A percentile compares a stretch with the other conserved stretches of the same genome.
Evolutionary conservation across 768 basidiomycete species (phyloP).

Genomic region (Lactifluus pinguis): DNA sequence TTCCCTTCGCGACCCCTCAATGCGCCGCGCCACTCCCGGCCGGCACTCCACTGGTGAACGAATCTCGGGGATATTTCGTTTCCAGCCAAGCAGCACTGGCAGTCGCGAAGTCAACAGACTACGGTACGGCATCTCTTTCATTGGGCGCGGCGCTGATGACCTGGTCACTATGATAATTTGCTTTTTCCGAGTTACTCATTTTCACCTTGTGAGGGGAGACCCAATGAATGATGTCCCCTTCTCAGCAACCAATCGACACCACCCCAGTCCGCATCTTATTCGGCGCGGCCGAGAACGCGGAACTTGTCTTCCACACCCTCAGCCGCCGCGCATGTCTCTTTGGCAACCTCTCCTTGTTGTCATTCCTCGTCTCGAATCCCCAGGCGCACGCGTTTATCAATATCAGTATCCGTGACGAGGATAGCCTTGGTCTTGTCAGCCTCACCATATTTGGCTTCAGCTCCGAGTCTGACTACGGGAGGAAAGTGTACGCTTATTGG

Average conservation of each 20-base stretch:
- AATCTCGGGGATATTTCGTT: background rate
- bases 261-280: conserved; percentile 57
- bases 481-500: conserved; percentile 75
- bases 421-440: conserved; percentile 75
- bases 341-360: conserved; percentile 62
- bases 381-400: conserved; percentile 61
- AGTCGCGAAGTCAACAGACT: conserved; percentile 7
- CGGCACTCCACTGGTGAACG: too few relatives aligned
- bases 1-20: too few relatives aligned
- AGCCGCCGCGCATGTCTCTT: conserved; percentile 69
- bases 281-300: conserved; percentile 56
- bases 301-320: conserved; percentile 67
- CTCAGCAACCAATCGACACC: conserved; percentile 40
- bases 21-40: too few relatives aligned
- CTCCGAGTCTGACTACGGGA: conserved; percentile 74
- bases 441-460: conserved; percentile 75
- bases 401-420: conserved; percentile 68
- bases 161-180: too few relatives aligned
- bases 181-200: too few relatives aligned
- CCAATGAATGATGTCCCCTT: conserved; percentile 26
- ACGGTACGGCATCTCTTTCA: background rate
- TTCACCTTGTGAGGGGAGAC: background rate
- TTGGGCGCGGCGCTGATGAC: too few relatives aligned
- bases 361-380: conserved; percentile 60
- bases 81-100: background rate